These are phyloP conservation scores for Ailanthus altissimus DNA, from an alignment of 345 rosid species.

Conservation along the genomic window DNA sequence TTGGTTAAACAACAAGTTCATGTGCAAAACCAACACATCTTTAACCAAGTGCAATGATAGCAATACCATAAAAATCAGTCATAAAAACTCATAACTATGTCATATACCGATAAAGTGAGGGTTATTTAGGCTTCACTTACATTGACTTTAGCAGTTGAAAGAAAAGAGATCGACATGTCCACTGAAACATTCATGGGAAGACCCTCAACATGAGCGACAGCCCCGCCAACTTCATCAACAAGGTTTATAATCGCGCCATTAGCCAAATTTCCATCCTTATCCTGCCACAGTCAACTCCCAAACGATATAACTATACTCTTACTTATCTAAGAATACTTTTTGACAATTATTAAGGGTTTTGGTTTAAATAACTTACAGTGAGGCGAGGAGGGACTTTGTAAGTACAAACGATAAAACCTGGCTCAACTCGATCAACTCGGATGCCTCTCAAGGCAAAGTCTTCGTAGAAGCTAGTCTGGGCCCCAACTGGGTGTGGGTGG, in stretches of 20 bases:
- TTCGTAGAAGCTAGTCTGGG: constrained; percentile 59
- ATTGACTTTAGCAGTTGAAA: constrained; percentile 60
- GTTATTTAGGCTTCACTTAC: constrained; percentile 36
- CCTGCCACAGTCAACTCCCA: constrained; percentile 46
- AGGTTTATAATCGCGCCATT: constrained; percentile 79
- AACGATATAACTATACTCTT: not conserved
- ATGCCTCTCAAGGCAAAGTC: constrained; percentile 67
- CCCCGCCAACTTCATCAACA: constrained; percentile 87
- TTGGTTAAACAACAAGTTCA: not conserved
- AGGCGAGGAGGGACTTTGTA: constrained; percentile 90
- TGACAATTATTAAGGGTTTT: not conserved
- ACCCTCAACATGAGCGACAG: constrained; percentile 60
- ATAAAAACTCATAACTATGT: not conserved
- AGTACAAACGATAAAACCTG: constrained; percentile 66
- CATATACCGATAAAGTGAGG: too few species aligned
- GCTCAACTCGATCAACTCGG: constrained; percentile 71
- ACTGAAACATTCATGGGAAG: constrained; percentile 76
- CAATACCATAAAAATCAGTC: not conserved
- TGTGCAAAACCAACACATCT: not conserved
- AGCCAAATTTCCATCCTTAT: constrained; percentile 68
- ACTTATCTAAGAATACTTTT: not conserved
- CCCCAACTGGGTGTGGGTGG: constrained; percentile 40
- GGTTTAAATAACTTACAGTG: constrained; percentile 45
- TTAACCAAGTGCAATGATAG: not conserved
- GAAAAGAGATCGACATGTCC: constrained; percentile 81